phyloP scores from a whole-genome alignment of 768 basidiomycete species.

The Mycena capillaripes region DNA sequence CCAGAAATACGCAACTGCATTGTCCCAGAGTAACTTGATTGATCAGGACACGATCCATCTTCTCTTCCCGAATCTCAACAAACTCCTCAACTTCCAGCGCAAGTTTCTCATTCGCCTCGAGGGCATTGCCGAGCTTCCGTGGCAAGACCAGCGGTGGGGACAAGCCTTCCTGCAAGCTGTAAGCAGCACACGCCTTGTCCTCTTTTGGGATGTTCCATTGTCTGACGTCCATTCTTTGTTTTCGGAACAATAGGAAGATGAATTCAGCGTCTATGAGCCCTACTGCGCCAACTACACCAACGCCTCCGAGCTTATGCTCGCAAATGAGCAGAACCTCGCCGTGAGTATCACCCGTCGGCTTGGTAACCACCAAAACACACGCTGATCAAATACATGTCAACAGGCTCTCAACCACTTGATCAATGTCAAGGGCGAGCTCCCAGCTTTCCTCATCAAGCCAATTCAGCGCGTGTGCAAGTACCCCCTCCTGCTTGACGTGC shows the following conservation, averaged over 20 bases:
- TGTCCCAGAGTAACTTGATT: constrained; percentile 87
- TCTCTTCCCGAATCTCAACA: constrained; percentile 95
- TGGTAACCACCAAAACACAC: constrained; percentile 44
- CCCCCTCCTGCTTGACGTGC: constrained; percentile 91
- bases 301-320: constrained; percentile 87
- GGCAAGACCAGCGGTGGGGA: constrained; percentile 92
- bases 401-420: constrained; percentile 88
- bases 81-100: constrained; percentile 96
- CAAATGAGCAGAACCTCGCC: constrained; percentile 87
- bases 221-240: constrained; percentile 51
- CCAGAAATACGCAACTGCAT: constrained; percentile 90
- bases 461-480: constrained; percentile 99
- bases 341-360: constrained; percentile 65
- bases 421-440: constrained; percentile 92
- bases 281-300: constrained; percentile 96
- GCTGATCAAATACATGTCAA: constrained; percentile 58
- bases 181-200: constrained; percentile 58
- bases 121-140: constrained; percentile 84
- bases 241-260: constrained; percentile 86
- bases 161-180: constrained; percentile 87
- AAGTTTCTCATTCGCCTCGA: constrained; percentile 93
- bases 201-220: constrained; percentile 60
- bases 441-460: constrained; percentile 98
- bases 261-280: constrained; percentile 96
- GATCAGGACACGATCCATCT: constrained; percentile 96